Conservation (phyloP, 805 yeast genomes). For the Myxozyma lipomycoides region DNA sequence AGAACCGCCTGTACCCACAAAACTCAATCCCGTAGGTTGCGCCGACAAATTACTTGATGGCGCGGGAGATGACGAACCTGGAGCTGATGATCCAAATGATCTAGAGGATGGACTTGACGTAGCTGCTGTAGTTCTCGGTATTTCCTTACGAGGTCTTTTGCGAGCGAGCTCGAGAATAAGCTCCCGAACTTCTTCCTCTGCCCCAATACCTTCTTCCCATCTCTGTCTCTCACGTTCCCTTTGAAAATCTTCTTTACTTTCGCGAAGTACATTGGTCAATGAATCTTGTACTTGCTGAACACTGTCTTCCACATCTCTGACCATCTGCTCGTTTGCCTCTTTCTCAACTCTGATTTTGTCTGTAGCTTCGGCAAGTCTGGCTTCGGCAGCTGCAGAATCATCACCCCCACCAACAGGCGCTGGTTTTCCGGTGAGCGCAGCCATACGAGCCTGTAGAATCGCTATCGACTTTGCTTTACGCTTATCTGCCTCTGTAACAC, state of each 20-base stretch:
- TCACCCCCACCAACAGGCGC: constrained; percentile 44
- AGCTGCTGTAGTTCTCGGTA: background rate
- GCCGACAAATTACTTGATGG: constrained; percentile 2
- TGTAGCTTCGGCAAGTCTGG: constrained; percentile 47
- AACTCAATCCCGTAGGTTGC: constrained; percentile 6
- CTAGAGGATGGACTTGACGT: background rate
- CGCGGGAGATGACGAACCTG: constrained; percentile 1
- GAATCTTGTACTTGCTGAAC: constrained; percentile 60
- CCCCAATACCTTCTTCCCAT: constrained; percentile 81
- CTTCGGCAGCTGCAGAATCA: constrained; percentile 47
- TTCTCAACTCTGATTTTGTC: constrained; percentile 52
- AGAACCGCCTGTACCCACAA: constrained; percentile 25
- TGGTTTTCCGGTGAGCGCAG: constrained; percentile 80
- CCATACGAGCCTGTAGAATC: constrained; percentile 78
- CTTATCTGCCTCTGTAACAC: constrained; percentile 76
- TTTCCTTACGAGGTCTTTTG: background rate
- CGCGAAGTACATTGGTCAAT: constrained; percentile 44
- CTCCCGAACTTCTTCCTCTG: constrained; percentile 59
- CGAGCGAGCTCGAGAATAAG: constrained; percentile 55
- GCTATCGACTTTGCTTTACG: constrained; percentile 78
- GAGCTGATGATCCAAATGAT: constrained; percentile 1
- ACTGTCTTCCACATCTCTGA: constrained; percentile 67
- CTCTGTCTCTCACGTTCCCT: constrained; percentile 53
- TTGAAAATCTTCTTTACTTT: constrained; percentile 30
- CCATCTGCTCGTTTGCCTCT: constrained; percentile 53